These are phyloP conservation scores for Candida ascalaphidarum DNA, from an alignment of 805 yeast species.

Conservation along the genomic window DNA sequence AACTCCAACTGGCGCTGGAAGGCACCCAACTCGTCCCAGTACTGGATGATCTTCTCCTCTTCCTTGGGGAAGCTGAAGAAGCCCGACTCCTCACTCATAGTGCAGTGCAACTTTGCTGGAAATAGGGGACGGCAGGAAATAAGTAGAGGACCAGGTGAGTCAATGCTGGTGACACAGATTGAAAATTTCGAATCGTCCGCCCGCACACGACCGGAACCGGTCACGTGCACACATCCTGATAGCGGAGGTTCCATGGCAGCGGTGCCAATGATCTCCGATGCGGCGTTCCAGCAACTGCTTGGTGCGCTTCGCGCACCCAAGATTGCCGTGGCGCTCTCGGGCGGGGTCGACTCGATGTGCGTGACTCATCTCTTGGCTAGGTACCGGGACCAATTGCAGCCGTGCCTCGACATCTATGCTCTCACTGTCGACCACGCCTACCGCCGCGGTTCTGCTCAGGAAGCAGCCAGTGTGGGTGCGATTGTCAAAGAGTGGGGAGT, in stretches of 20 bases:
- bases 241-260: too few relatives aligned
- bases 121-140: too few relatives aligned
- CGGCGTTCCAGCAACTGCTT: too few relatives aligned
- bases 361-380: constrained; percentile 41
- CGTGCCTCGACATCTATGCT: constrained; percentile 35
- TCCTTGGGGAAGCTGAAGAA: constrained; percentile 75
- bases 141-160: too few relatives aligned
- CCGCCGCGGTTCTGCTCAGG: constrained; percentile 39
- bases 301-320: constrained; percentile 2
- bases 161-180: too few relatives aligned
- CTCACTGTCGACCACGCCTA: constrained; percentile 61
- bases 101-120: too few relatives aligned
- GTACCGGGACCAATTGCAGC: constrained; percentile 19
- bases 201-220: too few relatives aligned
- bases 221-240: too few relatives aligned
- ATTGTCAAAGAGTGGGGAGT: constrained; percentile 25
- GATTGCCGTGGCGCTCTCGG: constrained; percentile 57
- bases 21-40: constrained; percentile 93
- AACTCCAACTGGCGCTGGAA: constrained; percentile 79
- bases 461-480: constrained; percentile 37
- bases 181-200: too few relatives aligned
- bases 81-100: constrained; percentile 2
- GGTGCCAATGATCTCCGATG: too few relatives aligned
- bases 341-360: constrained; percentile 80
- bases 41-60: constrained; percentile 72